Evolutionary conservation across 441 rosid genomes (phyloP).

Genomic region (Pelargonium fulgidum): DNA sequence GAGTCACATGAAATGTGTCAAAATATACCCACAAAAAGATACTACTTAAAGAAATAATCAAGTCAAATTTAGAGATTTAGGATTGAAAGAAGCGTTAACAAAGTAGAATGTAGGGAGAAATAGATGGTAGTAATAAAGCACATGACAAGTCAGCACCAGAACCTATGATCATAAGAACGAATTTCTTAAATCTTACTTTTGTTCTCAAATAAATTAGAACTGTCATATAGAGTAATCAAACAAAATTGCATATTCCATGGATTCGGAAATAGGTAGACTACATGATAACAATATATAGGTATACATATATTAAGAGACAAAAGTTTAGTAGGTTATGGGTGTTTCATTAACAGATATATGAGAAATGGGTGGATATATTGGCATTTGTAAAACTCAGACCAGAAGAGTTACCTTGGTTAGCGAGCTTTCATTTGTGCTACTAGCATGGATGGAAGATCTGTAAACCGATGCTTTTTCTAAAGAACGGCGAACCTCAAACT

Average conservation of each 20-base stretch:
- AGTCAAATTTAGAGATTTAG: not conserved
- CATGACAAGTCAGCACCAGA: not conserved
- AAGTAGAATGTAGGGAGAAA: not conserved
- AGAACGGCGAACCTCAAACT: conserved; percentile 63
- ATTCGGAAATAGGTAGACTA: too few relatives aligned
- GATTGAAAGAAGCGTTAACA: not conserved
- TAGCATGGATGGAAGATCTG: conserved; percentile 32
- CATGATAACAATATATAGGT: too few relatives aligned
- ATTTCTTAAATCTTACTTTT: conserved; percentile 9
- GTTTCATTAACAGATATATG: too few relatives aligned
- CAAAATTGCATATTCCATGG: not conserved
- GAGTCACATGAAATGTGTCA: conserved; percentile 16
- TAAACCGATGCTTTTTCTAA: conserved; percentile 77
- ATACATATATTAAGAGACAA: too few relatives aligned
- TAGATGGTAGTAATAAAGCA: not conserved
- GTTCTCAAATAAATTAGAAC: not conserved
- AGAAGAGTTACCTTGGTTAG: conserved; percentile 55
- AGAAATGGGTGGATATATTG: not conserved
- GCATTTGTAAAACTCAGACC: too few relatives aligned
- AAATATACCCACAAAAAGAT: conserved; percentile 4
- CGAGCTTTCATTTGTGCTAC: conserved; percentile 29
- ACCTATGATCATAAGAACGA: not conserved
- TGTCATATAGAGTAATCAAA: not conserved
- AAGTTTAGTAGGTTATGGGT: too few relatives aligned
- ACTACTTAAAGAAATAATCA: conserved; percentile 9